Evolutionary conservation across 805 yeast genomes (phyloP), one percentile per base, ranked within the genome.

Genomic region (Helenozyma rhizophorensis): DNA sequence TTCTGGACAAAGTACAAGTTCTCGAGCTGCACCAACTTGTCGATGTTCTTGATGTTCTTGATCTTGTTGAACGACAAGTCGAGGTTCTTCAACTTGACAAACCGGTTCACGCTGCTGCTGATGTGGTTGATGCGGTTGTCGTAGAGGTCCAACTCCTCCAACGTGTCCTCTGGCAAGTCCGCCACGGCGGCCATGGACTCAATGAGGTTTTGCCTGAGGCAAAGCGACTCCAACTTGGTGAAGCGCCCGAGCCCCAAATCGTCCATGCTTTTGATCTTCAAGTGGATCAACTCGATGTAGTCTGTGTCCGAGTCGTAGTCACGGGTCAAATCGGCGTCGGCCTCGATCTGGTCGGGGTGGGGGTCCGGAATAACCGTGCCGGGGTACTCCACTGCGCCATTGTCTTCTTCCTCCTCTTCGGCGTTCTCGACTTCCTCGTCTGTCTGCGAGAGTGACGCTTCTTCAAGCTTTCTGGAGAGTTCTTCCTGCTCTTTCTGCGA

Each of bases 1-100:
- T 93, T 93, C 53, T 90, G 97, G 24, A 94, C 95, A 59, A 93
- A 78, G 53, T 78, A 93, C 26, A 93, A 53, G 40, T 82, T 77
- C 44, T 76, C 77, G 45, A 93, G 59, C 5, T 80, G 65, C 1
- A 60, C 65, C 45, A 90, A 62, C 4, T 72, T 64, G 28, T 78
- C 83, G 27, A 90, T 47, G 55, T 88, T 85, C 61, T 85, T 84
- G 51, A 90, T 84, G 54, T 82, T 83, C 48, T 83, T 80, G 51
- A 90, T 85, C 53, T 81, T 84, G 59, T 93, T 93, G 63, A 93
- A 93, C 15, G 95, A 84, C 16, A 93, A 67, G 60, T 93, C 98
- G 47, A 93, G 65, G 33, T 53, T 70, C 35, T 58, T 70, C 40
- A 88, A 59, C 23, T 75, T 72, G 3, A 53, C 59, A 44, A 87